phyloP scores from a whole-genome alignment of 1,284 basidiomycete species.

The Leccinum pachyderme region DNA sequence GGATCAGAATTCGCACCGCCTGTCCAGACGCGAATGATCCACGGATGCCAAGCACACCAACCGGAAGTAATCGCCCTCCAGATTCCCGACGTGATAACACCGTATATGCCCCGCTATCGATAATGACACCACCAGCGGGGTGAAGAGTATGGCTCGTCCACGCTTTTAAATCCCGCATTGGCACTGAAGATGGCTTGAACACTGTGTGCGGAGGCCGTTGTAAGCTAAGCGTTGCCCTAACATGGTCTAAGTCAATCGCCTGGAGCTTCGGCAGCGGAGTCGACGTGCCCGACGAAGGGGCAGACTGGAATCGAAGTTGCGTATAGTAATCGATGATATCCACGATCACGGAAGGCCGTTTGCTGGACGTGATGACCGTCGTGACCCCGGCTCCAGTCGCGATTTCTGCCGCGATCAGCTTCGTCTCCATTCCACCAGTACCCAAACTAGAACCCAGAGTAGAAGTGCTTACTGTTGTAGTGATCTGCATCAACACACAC shows the following conservation, averaged over 20 bases:
- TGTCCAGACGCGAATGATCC: constrained; percentile 94
- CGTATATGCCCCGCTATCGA: constrained; percentile 86
- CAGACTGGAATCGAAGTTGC: constrained; percentile 37
- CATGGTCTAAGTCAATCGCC: constrained; percentile 26
- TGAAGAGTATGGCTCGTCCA: constrained; percentile 94
- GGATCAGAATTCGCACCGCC: constrained; percentile 83
- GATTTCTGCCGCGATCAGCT: constrained; percentile 96
- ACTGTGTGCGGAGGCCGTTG: constrained; percentile 80
- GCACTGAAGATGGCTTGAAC: constrained; percentile 74
- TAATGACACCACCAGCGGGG: constrained; percentile 84
- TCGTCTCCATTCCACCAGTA: constrained; percentile 99
- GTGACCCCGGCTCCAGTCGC: constrained; percentile 96
- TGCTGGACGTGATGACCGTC: constrained; percentile 87
- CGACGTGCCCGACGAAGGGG: constrained; percentile 37
- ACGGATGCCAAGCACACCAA: constrained; percentile 84
- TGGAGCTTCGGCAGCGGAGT: constrained; percentile 37
- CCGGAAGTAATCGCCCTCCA: constrained; percentile 88
- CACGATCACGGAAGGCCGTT: constrained; percentile 76
- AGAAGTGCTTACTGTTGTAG: constrained; percentile 74
- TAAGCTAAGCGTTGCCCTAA: constrained; percentile 21
- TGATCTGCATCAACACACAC: constrained; percentile 1
- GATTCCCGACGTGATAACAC: constrained; percentile 84
- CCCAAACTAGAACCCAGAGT: constrained; percentile 92
- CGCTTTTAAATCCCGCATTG: constrained; percentile 88
- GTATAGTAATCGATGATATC: constrained; percentile 79